A percentile compares a stretch with the other conserved stretches of the same genome.
phyloP scores from a whole-genome alignment of 2,329 filamentous ascomycete genomes.

The Alternaria sp. region DNA sequence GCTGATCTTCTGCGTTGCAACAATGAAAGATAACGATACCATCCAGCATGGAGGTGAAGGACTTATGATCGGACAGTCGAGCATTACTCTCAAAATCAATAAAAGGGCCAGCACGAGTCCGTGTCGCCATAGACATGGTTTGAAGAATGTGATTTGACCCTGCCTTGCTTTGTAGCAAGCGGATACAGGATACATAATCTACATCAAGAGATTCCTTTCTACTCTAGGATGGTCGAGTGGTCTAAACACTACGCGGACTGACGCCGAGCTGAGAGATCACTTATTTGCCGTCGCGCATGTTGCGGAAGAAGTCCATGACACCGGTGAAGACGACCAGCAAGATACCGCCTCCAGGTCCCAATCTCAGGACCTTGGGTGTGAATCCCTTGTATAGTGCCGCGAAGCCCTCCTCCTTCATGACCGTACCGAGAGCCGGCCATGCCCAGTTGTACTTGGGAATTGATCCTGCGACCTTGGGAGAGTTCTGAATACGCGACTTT shows the following conservation, averaged over 20 bases:
- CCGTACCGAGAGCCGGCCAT: constrained; percentile 82
- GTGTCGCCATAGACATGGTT: not conserved
- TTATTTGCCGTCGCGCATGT: constrained; percentile 58
- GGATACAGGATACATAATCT: not conserved
- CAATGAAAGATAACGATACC: not conserved
- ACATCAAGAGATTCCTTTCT: not conserved
- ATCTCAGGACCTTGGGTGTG: constrained; percentile 86
- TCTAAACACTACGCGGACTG: not conserved
- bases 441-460: constrained; percentile 99
- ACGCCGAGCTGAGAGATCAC: not conserved
- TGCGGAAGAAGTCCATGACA: constrained; percentile 91
- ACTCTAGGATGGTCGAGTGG: not conserved
- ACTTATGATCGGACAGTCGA: not conserved
- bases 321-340: constrained; percentile 86
- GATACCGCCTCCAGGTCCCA: constrained; percentile 75
- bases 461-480: constrained; percentile 77
- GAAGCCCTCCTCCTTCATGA: constrained; percentile 93
- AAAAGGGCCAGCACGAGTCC: not conserved
- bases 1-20: not conserved
- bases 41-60: not conserved
- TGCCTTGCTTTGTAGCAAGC: not conserved
- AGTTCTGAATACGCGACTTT: constrained; percentile 98
- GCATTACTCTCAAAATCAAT: not conserved
- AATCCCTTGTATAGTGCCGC: constrained; percentile 96
- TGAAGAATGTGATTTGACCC: not conserved